These are phyloP conservation scores for Aspergillus novofumigatus DNA, from an alignment of 2,329 filamentous ascomycete species.

Conservation along the genomic window DNA sequence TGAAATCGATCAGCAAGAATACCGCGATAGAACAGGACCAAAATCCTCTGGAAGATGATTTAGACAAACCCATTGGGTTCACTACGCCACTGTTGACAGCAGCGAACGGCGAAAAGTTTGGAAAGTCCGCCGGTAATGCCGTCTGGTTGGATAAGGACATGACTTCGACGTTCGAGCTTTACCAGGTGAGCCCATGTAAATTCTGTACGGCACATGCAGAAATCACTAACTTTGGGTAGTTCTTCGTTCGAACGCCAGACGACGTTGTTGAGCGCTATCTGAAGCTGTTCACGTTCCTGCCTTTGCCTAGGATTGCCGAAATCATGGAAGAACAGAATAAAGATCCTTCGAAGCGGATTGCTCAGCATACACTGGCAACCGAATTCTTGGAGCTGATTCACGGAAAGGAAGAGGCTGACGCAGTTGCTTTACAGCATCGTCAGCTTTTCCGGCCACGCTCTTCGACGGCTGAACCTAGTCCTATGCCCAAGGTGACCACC, in stretches of 20 bases:
- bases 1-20: conserved; percentile 66
- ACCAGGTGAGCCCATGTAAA: conserved; percentile 50
- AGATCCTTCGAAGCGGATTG: conserved; percentile 67
- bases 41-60: conserved; percentile 32
- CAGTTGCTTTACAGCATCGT: conserved; percentile 56
- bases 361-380: conserved; percentile 77
- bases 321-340: conserved; percentile 64
- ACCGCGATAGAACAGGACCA: conserved; percentile 35
- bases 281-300: conserved; percentile 86
- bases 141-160: conserved; percentile 83
- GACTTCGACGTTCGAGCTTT: conserved; percentile 80
- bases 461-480: conserved; percentile 32
- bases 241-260: conserved; percentile 80
- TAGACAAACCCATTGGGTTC: conserved; percentile 67
- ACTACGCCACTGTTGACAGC: conserved; percentile 89
- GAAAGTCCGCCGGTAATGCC: conserved; percentile 90
- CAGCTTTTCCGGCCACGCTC: conserved; percentile 40
- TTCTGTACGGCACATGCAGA: too few relatives aligned
- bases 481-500: conserved; percentile 20
- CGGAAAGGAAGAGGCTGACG: conserved; percentile 59
- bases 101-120: conserved; percentile 81
- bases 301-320: conserved; percentile 61
- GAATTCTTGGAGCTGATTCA: conserved; percentile 81
- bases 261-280: conserved; percentile 75
- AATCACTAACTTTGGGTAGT: conserved; percentile 48